phyloP scores from a whole-genome alignment of 306 rosid genomes.

The Pterocarpus macrocarpus region DNA sequence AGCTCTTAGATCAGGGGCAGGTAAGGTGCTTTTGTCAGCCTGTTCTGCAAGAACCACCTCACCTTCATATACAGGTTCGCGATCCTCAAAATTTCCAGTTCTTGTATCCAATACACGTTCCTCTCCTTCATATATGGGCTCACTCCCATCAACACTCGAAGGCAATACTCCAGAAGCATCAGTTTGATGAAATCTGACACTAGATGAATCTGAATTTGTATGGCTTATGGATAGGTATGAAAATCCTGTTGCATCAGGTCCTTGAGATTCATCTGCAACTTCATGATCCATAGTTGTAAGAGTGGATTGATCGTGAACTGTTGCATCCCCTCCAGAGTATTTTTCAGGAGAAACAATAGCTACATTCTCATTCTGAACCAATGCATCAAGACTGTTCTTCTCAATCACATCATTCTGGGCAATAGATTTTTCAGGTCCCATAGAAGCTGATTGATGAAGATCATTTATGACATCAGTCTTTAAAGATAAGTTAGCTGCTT shows the following conservation, averaged over 20 bases:
- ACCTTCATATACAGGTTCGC: slow-evolving; percentile 97
- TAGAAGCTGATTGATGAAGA: slow-evolving; percentile 50
- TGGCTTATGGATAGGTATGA: slow-evolving; percentile 55
- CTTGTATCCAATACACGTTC: slow-evolving; percentile 78
- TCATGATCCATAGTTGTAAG: slow-evolving; percentile 49
- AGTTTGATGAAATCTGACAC: slow-evolving; percentile 52
- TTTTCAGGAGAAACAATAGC: slow-evolving; percentile 55
- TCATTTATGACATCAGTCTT: slow-evolving; percentile 49
- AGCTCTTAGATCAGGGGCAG: slow-evolving; percentile 50
- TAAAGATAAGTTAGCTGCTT: slow-evolving; percentile 48
- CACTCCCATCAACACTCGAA: slow-evolving; percentile 71
- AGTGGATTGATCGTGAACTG: slow-evolving; percentile 49
- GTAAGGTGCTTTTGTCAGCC: slow-evolving; percentile 72
- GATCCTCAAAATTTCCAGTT: slow-evolving; percentile 58
- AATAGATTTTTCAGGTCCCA: slow-evolving; percentile 54
- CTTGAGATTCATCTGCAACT: slow-evolving; percentile 55
- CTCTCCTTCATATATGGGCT: slow-evolving; percentile 99
- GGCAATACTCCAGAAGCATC: slow-evolving; percentile 69
- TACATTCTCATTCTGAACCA: slow-evolving; percentile 55
- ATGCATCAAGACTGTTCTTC: slow-evolving; percentile 53
- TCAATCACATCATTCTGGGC: slow-evolving; percentile 51
- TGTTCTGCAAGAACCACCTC: slow-evolving; percentile 87
- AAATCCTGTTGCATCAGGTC: slow-evolving; percentile 48
- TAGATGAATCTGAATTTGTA: slow-evolving; percentile 64
- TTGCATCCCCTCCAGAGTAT: slow-evolving; percentile 44